Conservation (phyloP, 148 eudicot species). For the Cornus suecica region DNA sequence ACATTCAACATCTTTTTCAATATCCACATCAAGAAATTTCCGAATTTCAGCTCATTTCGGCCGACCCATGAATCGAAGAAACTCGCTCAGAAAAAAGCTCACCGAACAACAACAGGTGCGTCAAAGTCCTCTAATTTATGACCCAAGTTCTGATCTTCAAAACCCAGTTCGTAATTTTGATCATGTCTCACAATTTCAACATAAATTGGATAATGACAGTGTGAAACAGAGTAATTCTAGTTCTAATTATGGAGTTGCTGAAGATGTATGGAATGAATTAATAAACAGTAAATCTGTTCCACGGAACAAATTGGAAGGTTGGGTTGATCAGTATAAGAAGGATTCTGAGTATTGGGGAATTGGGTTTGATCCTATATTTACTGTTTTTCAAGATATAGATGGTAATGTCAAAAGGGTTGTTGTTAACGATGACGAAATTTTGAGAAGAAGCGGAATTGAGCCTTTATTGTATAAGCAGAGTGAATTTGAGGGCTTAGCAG, state of each 20-base stretch:
- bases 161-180: constrained; percentile 31
- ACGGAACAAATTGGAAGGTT: constrained; percentile 58
- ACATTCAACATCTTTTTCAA: constrained; percentile 18
- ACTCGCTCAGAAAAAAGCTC: constrained; percentile 71
- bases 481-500: constrained; percentile 35
- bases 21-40: constrained; percentile 21
- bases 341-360: constrained; percentile 80
- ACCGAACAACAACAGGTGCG: constrained; percentile 43
- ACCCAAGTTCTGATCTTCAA: constrained; percentile 9
- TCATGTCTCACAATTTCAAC: constrained; percentile 21
- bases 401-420: constrained; percentile 59
- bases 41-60: constrained; percentile 47
- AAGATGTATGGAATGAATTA: constrained; percentile 20
- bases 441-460: constrained; percentile 55
- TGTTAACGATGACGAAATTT: constrained; percentile 72
- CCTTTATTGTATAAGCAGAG: constrained; percentile 27
- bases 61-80: constrained; percentile 48
- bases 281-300: constrained; percentile 38
- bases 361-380: constrained; percentile 70
- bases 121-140: constrained; percentile 11
- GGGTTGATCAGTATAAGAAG: constrained; percentile 73
- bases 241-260: constrained; percentile 21
- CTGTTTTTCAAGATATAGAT: constrained; percentile 46
- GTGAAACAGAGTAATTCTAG: constrained; percentile 10
- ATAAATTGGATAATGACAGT: constrained; percentile 19